phyloP scores from a whole-genome alignment of 2,329 filamentous ascomycete genomes.

The Dendrostoma leiphaemia region DNA sequence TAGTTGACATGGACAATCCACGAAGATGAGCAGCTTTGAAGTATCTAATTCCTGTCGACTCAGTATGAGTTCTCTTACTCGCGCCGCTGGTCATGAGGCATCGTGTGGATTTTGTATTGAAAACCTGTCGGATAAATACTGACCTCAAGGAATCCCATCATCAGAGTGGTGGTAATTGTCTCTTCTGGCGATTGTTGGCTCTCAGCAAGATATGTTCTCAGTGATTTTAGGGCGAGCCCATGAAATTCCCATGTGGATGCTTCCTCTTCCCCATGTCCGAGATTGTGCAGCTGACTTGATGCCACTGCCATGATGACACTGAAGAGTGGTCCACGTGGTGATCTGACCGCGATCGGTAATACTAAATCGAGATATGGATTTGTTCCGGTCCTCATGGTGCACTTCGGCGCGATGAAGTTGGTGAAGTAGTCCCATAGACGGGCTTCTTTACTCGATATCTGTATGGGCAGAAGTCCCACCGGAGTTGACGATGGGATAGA shows the following conservation, averaged over 20 bases:
- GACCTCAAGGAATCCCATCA: slow-evolving; percentile 27
- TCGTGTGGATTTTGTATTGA: too few species aligned
- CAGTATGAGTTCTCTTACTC: not conserved
- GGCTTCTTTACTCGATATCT: slow-evolving; percentile 10
- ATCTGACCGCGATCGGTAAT: slow-evolving; percentile 23
- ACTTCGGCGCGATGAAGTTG: slow-evolving; percentile 23
- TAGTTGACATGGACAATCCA: slow-evolving; percentile 29
- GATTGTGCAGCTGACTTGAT: slow-evolving; percentile 27
- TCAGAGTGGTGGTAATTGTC: slow-evolving; percentile 23
- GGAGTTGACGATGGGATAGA: not conserved
- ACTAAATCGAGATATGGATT: slow-evolving; percentile 28
- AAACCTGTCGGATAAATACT: slow-evolving; percentile 2
- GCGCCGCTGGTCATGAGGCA: not conserved
- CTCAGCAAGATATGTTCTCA: slow-evolving; percentile 14
- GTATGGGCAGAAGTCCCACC: not conserved
- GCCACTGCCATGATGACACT: slow-evolving; percentile 28
- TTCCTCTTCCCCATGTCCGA: slow-evolving; percentile 22
- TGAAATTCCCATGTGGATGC: slow-evolving; percentile 22
- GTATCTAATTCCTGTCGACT: slow-evolving; percentile 21
- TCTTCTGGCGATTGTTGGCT: slow-evolving; percentile 19
- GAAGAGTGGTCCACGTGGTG: slow-evolving; percentile 25
- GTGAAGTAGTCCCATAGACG: slow-evolving; percentile 28
- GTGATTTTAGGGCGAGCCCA: slow-evolving; percentile 21
- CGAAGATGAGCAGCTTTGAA: slow-evolving; percentile 25
- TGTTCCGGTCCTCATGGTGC: slow-evolving; percentile 23